These are phyloP conservation scores for Thraustotheca clavata DNA, from an alignment of 352 stramenopile species.

Conservation along the genomic window DNA sequence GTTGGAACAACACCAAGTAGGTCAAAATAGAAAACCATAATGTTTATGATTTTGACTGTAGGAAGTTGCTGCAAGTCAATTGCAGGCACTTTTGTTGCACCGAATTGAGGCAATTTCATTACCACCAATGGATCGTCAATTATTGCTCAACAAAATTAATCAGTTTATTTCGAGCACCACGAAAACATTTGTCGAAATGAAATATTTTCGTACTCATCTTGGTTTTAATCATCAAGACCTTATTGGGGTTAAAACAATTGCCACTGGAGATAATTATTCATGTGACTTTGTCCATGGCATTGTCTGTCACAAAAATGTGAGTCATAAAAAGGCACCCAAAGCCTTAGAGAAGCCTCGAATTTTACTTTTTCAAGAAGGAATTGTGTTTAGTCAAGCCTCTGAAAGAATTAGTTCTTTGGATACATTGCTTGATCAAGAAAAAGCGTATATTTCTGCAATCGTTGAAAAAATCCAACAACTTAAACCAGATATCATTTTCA, in stretches of 20 bases:
- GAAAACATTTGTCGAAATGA: slow-evolving; percentile 76
- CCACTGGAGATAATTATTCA: slow-evolving; percentile 49
- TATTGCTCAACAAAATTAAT: neutral
- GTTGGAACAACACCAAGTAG: slow-evolving; percentile 26
- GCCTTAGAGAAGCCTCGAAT: slow-evolving; percentile 93
- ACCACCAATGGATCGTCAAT: neutral
- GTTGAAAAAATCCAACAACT: slow-evolving; percentile 94
- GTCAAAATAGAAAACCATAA: neutral
- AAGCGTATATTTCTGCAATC: slow-evolving; percentile 95
- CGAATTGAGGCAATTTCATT: neutral
- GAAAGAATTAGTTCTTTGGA: slow-evolving; percentile 91
- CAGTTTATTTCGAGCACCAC: slow-evolving; percentile 28
- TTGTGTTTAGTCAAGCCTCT: slow-evolving; percentile 93
- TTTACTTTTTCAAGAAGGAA: slow-evolving; percentile 92
- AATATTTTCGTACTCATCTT: slow-evolving; percentile 37
- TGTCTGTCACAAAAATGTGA: slow-evolving; percentile 94
- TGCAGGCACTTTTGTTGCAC: neutral
- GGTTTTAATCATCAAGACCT: slow-evolving; percentile 68
- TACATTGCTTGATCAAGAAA: slow-evolving; percentile 94
- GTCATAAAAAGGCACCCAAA: slow-evolving; percentile 94
- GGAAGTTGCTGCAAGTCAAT: neutral
- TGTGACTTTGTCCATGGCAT: slow-evolving; percentile 94
- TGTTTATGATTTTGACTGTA: neutral
- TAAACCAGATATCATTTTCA: slow-evolving; percentile 93
- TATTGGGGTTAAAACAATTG: slow-evolving; percentile 81